phyloP scores from a whole-genome alignment of 2,329 filamentous ascomycete genomes.

The Trichoderma sp. region DNA sequence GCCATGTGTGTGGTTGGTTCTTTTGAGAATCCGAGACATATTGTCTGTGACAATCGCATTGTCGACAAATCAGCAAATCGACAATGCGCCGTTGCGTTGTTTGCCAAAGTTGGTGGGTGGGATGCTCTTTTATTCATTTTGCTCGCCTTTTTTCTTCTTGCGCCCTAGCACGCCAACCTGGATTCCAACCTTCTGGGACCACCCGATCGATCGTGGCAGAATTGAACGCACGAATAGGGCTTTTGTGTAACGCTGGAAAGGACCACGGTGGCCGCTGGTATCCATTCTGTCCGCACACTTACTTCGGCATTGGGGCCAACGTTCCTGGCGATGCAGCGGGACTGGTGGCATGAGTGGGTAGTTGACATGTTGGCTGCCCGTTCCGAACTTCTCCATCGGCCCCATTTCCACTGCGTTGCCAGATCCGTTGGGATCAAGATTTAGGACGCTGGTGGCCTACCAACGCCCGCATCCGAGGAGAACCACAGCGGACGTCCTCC shows the following conservation, averaged over 20 bases:
- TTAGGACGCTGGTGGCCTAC: not conserved
- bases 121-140: not conserved
- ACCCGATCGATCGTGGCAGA: conserved; percentile 22
- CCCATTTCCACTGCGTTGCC: conserved; percentile 22
- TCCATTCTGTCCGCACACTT: conserved; percentile 19
- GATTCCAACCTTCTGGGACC: conserved; percentile 20
- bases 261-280: conserved; percentile 14
- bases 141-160: not conserved
- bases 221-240: conserved; percentile 17
- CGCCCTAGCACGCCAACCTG: not conserved
- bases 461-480: conserved; percentile 3
- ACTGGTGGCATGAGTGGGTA: conserved; percentile 22
- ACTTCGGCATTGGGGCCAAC: conserved; percentile 21
- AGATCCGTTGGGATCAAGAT: conserved; percentile 21
- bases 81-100: not conserved
- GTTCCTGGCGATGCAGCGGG: conserved; percentile 24
- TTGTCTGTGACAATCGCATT: not conserved
- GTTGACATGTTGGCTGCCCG: conserved; percentile 18
- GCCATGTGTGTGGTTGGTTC: not conserved
- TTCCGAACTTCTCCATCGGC: conserved; percentile 21
- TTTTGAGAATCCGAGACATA: not conserved
- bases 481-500: conserved; percentile 2
- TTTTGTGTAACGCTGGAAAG: conserved; percentile 11
- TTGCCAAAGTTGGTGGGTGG: not conserved
- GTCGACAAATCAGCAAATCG: not conserved